Percentiles rank a stretch among this genome's conserved stretches.
phyloP scores from a whole-genome alignment of 495 filamentous ascomycete genomes.

The Neurospora sp. region DNA sequence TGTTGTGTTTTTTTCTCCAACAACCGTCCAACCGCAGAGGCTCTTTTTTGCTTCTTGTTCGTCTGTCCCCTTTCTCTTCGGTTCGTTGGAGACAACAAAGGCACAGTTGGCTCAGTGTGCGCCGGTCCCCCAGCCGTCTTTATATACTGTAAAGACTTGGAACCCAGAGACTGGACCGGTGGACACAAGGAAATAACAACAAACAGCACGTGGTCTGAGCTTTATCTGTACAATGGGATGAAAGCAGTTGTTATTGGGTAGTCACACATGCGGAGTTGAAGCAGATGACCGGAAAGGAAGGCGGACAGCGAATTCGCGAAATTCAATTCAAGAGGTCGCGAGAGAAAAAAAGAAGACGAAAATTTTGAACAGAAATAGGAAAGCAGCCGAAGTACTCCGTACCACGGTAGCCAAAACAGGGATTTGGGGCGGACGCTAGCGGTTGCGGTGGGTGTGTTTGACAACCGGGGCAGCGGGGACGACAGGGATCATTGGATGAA shows the following conservation, averaged over 20 bases:
- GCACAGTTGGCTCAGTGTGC: neutral
- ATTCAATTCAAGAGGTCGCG: neutral
- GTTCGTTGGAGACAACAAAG: neutral
- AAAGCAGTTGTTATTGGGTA: neutral
- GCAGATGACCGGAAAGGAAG: neutral
- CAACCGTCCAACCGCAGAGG: neutral
- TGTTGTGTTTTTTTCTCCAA: neutral
- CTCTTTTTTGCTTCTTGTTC: neutral
- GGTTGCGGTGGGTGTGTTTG: neutral
- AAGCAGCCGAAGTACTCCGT: neutral
- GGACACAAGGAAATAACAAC: neutral
- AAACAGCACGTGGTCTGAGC: neutral
- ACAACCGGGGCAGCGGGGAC: neutral
- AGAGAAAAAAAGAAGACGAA: neutral
- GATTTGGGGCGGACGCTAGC: neutral
- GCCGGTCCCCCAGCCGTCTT: neutral
- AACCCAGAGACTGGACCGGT: neutral
- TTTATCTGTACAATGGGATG: neutral
- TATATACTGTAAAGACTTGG: neutral
- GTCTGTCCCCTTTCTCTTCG: neutral
- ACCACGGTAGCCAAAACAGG: neutral
- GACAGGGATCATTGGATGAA: neutral
- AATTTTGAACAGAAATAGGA: neutral
- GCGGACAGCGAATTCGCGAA: neutral
- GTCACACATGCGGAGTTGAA: neutral